phyloP scores from a whole-genome alignment of 345 rosid species.

The Gossypium arboreum region DNA sequence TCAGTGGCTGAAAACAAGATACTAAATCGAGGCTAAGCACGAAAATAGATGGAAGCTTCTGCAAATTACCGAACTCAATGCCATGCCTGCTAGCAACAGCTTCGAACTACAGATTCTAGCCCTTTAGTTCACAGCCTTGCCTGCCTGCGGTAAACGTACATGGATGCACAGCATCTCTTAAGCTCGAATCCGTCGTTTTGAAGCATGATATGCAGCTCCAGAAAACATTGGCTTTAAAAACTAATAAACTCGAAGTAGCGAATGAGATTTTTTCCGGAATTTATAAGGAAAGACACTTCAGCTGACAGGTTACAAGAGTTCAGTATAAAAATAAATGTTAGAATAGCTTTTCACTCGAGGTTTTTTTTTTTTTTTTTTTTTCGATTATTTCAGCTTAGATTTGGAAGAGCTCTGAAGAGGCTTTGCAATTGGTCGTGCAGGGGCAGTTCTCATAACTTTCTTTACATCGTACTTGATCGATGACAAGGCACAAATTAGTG shows the following conservation, averaged over 20 bases:
- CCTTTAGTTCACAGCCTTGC: background rate
- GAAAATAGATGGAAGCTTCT: background rate
- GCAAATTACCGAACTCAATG: background rate
- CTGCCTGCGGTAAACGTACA: background rate
- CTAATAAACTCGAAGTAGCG: background rate
- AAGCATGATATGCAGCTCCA: background rate
- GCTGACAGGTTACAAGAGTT: background rate
- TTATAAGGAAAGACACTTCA: background rate
- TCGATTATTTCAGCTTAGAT: conserved; percentile 67
- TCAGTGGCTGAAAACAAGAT: background rate
- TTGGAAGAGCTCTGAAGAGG: conserved; percentile 77
- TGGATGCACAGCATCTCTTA: background rate
- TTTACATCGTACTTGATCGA: conserved; percentile 76
- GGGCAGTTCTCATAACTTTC: conserved; percentile 59
- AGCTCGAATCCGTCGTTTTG: background rate
- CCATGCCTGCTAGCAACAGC: background rate
- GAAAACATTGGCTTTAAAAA: background rate
- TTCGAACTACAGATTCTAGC: background rate
- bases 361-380: background rate
- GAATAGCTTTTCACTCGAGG: background rate
- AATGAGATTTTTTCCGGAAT: background rate
- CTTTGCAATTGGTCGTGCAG: conserved; percentile 64
- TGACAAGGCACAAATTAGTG: conserved; percentile 73
- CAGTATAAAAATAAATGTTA: background rate
- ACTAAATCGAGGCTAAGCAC: background rate